Base-by-base conservation (phyloP, 208 protist genomes). In the Trypanosoma scelopori region DNA sequence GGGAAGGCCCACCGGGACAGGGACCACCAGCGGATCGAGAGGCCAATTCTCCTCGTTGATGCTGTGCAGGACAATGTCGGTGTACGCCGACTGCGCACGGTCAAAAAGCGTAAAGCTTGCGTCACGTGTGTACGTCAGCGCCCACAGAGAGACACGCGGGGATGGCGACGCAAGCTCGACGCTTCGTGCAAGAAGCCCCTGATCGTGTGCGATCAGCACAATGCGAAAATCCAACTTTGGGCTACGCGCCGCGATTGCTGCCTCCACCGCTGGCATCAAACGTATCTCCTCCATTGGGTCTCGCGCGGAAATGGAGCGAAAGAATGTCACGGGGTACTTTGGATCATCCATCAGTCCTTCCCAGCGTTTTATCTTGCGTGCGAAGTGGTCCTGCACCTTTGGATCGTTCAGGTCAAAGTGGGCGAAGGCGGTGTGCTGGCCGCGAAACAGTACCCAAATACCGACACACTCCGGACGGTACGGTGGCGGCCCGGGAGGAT, bases 391-490 rank as follows among this genome's bases (percentile, higher is more conserved):
- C 52, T 79, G 79, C 39, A 93, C 75, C 22, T 64, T 62, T 2
- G 77, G 23, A 61, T 82, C 69, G 55, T 93, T 91, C 15, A 91
- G 73, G 48, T 93, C 80, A 69, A 91, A 93, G 61, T 93, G 84
- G 0, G 87, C 84, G 60, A 91, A 91, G 49, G 87, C 79, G 47
- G 84, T 91, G 76, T 93, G 82, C 64, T 81, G 81, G 0, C 79
- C 84, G n/a, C 87, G 68, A 62, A 79, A 93, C 25, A 93, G 73
- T 5, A 93, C 75, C 77, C 83, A 93, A 49, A 78, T 71, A 0
- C 87, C 87, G 11, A 93, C 84, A 60, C 87, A 91, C 81, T 93
- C 84, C 15, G 87, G 78, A 3, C 52, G 47, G 58, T 87, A 93
- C 15, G 87, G 87, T 37, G 73, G 71, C 45, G 65, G 72, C 1